Evolutionary conservation across 2,329 filamentous ascomycete species (phyloP).

Genomic region (Aspergillus tubingensis): DNA sequence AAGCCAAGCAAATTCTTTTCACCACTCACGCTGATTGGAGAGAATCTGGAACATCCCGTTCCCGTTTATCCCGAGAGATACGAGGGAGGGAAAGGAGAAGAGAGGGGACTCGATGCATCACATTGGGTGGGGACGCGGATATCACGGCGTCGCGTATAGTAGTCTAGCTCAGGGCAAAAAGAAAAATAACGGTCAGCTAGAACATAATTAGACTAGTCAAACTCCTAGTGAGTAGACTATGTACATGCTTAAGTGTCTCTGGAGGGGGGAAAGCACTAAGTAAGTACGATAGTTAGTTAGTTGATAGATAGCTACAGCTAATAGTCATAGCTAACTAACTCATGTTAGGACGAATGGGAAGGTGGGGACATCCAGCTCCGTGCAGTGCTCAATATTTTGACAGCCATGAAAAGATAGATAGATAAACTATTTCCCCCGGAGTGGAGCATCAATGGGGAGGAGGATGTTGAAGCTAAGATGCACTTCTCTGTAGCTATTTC

Average conservation of each 20-base stretch:
- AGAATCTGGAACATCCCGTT: background rate
- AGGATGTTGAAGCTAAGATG: background rate
- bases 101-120: constrained; percentile 5
- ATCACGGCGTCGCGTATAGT: background rate
- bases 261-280: background rate
- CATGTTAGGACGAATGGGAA: too few species aligned
- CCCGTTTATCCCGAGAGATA: background rate
- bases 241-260: background rate
- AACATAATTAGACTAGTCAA: constrained; percentile 6
- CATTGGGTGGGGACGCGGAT: background rate
- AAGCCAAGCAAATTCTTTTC: background rate
- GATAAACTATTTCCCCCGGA: background rate
- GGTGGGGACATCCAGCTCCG: too few species aligned
- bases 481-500: background rate
- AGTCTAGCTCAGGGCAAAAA: background rate
- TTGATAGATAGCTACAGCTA: background rate
- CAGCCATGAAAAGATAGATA: background rate
- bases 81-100: background rate
- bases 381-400: constrained; percentile 3
- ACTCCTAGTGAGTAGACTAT: background rate
- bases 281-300: background rate
- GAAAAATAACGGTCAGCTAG: constrained; percentile 12
- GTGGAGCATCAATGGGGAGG: background rate
- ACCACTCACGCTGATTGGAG: background rate
- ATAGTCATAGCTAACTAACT: too few species aligned